These are phyloP conservation scores for Dictyophora rubrovolvata DNA, from an alignment of 768 basidiomycete species.

Conservation along the genomic window DNA sequence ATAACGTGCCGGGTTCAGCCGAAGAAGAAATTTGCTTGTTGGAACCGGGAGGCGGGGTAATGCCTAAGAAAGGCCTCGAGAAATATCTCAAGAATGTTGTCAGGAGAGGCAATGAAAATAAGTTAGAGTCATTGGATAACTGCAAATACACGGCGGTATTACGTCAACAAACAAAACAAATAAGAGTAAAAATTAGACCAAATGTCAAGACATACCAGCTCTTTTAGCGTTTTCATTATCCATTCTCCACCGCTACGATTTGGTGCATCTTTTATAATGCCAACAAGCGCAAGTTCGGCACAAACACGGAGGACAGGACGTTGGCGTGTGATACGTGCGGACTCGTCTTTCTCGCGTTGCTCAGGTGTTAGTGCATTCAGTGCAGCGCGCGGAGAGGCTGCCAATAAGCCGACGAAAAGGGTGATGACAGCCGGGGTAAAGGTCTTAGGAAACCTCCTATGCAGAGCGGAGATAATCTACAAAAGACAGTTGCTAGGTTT, in stretches of 20 bases:
- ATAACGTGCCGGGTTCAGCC: conserved; percentile 48
- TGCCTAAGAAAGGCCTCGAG: conserved; percentile 78
- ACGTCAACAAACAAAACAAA: neutral
- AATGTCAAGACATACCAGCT: conserved; percentile 49
- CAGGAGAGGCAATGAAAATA: conserved; percentile 82
- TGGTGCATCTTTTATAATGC: conserved; percentile 65
- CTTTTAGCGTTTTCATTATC: conserved; percentile 80
- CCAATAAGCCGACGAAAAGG: conserved; percentile 44
- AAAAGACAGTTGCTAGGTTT: neutral
- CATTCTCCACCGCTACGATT: conserved; percentile 72
- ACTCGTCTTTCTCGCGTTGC: conserved; percentile 90
- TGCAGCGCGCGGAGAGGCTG: conserved; percentile 46
- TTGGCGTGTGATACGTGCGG: conserved; percentile 65
- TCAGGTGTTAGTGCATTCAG: conserved; percentile 54
- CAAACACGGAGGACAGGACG: conserved; percentile 80
- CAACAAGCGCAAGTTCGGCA: conserved; percentile 83
- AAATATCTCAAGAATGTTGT: conserved; percentile 93
- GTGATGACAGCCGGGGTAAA: conserved; percentile 69
- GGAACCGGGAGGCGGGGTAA: conserved; percentile 35
- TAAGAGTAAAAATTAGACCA: too few species aligned
- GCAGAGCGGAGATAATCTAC: conserved; percentile 81
- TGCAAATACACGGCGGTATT: conserved; percentile 22
- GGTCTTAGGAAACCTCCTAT: conserved; percentile 71
- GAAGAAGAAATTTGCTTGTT: conserved; percentile 50
- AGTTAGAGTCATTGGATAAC: conserved; percentile 80